These are phyloP conservation scores for Termitomyces sp. DNA, from an alignment of 768 basidiomycete species.

Conservation along the genomic window DNA sequence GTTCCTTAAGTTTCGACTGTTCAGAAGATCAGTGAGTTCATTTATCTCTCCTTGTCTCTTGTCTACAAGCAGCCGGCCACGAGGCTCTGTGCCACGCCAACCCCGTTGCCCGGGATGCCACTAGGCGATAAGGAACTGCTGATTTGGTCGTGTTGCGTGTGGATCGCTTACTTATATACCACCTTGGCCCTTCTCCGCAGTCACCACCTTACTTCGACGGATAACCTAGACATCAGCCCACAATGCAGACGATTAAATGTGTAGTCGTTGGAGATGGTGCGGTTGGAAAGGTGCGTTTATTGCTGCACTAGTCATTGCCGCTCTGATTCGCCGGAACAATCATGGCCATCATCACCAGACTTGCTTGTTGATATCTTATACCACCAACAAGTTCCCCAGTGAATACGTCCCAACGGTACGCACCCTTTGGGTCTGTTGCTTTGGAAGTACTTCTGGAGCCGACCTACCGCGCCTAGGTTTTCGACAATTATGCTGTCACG, in stretches of 20 bases:
- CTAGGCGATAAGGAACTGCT: constrained; percentile 21
- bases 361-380: constrained; percentile 94
- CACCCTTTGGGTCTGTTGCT: constrained; percentile 22
- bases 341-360: constrained; percentile 37
- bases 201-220: constrained; percentile 8
- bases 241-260: constrained; percentile 97
- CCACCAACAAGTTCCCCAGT: constrained; percentile 96
- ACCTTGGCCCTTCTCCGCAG: constrained; percentile 5
- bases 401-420: constrained; percentile 98
- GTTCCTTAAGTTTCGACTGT: constrained; percentile 16
- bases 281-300: constrained; percentile 82
- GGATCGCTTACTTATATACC: constrained; percentile 16
- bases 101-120: constrained; percentile 16
- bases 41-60: constrained; percentile 7
- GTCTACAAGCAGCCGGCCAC: constrained; percentile 26
- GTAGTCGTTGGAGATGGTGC: constrained; percentile 98
- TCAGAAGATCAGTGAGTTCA: constrained; percentile 14
- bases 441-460: constrained; percentile 12
- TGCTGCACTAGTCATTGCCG: not conserved
- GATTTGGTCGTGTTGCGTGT: constrained; percentile 9
- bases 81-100: constrained; percentile 35
- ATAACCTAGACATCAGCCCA: constrained; percentile 16
- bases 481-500: constrained; percentile 99
- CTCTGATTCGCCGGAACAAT: constrained; percentile 4
- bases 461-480: constrained; percentile 49